These are phyloP conservation scores for Lachancea nothofagi DNA, from an alignment of 805 yeast species.

Conservation along the genomic window DNA sequence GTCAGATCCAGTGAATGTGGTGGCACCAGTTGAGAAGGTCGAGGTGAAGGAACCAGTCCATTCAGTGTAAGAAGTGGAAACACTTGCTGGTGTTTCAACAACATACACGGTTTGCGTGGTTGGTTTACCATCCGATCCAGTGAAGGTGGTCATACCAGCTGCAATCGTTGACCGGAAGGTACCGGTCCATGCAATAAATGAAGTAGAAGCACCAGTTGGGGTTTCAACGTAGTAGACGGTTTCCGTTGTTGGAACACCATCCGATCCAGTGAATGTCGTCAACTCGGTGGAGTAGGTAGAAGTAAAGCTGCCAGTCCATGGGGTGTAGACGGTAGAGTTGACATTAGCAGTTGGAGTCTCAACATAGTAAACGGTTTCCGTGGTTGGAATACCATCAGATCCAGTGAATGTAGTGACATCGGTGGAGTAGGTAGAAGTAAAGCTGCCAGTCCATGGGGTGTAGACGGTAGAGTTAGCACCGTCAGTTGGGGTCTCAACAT, in stretches of 20 bases:
- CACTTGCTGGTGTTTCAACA: constrained; percentile 11
- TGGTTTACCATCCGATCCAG: constrained; percentile 10
- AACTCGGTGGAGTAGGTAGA: constrained; percentile 12
- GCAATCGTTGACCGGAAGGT: constrained; percentile 1
- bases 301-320: not conserved
- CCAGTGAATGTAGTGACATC: too few species aligned
- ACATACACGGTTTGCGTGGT: constrained; percentile 12
- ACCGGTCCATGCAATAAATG: not conserved
- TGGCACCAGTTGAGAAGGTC: constrained; percentile 10
- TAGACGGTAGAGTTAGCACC: too few species aligned
- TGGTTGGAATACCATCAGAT: too few species aligned
- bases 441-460: too few species aligned
- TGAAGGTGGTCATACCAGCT: constrained; percentile 4
- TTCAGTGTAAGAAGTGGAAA: not conserved
- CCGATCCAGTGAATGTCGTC: constrained; percentile 2
- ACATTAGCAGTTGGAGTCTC: constrained; percentile 16
- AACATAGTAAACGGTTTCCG: too few species aligned
- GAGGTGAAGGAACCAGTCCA: constrained; percentile 7
- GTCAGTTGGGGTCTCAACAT: too few species aligned
- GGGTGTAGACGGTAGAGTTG: not conserved
- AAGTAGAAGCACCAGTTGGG: constrained; percentile 3
- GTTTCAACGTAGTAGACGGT: constrained; percentile 10
- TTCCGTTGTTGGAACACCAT: constrained; percentile 8
- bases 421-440: too few species aligned
- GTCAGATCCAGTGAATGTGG: constrained; percentile 5